phyloP scores from a whole-genome alignment of 805 yeast genomes.

The Tetrapisispora phaffii region DNA sequence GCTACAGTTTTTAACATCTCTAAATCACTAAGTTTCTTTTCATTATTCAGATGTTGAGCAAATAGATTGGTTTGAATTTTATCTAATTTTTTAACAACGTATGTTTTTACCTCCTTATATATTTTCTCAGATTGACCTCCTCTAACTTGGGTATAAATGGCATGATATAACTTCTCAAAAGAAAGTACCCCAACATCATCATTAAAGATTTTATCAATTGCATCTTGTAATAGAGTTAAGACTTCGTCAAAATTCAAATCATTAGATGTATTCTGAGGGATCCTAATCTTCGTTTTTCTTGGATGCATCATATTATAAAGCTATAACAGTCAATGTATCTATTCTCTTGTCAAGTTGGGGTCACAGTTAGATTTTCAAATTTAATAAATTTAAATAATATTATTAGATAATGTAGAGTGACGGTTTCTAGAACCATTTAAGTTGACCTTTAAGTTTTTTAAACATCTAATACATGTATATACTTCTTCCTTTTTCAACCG shows the following conservation, averaged over 20 bases:
- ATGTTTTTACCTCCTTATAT: conserved; percentile 7
- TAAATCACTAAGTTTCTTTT: not conserved
- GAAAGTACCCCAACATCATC: conserved; percentile 66
- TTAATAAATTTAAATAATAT: no score
- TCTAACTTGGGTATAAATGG: conserved; percentile 67
- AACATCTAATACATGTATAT: no score
- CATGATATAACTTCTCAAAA: conserved; percentile 73
- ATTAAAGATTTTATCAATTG: conserved; percentile 60
- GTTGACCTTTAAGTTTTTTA: no score
- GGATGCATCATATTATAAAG: not conserved
- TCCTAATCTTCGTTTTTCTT: conserved; percentile 47
- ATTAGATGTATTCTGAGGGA: conserved; percentile 37
- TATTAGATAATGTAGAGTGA: no score
- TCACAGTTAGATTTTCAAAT: no score
- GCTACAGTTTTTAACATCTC: conserved; percentile 30
- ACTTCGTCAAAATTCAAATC: conserved; percentile 49
- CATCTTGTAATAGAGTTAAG: conserved; percentile 57
- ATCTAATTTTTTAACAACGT: conserved; percentile 9
- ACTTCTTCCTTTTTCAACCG: no score
- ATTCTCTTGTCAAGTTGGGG: no score
- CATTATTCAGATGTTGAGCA: no score
- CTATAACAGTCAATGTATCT: not conserved
- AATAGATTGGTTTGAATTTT: not conserved
- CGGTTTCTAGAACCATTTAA: no score
- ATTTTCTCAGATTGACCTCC: conserved; percentile 13